Percentiles rank a stretch among this genome's conserved stretches.
phyloP scores from a whole-genome alignment of 352 stramenopile species.

The Phytophthora uliginosa region DNA sequence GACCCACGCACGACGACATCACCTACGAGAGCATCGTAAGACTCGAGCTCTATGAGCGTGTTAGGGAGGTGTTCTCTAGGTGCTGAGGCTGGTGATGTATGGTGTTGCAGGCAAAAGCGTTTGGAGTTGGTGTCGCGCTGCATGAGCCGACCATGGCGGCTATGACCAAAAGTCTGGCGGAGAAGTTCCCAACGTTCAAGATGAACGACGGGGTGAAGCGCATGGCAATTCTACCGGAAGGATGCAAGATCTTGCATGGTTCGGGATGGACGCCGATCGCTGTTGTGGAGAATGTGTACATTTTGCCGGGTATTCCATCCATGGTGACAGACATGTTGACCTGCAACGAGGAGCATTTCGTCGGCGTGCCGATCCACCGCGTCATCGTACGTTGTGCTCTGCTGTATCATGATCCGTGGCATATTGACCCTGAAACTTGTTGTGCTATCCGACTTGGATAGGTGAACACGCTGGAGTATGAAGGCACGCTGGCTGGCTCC shows the following conservation, averaged over 20 bases:
- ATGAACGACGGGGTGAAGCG: constrained; percentile 83
- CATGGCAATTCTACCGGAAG: constrained; percentile 56
- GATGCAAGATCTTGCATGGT: constrained; percentile 51
- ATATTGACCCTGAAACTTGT: constrained; percentile 13
- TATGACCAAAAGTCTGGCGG: constrained; percentile 53
- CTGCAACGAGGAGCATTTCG: constrained; percentile 79
- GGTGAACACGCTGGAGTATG: constrained; percentile 72
- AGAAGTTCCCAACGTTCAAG: constrained; percentile 57
- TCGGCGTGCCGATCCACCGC: constrained; percentile 78
- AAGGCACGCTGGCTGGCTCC: constrained; percentile 63
- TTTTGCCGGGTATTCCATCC: constrained; percentile 79
- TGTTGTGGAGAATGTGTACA: constrained; percentile 82
- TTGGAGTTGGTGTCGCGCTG: constrained; percentile 52
- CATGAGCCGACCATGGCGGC: constrained; percentile 70
- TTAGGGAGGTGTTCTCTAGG: not conserved
- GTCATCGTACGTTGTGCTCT: constrained; percentile 58
- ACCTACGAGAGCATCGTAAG: constrained; percentile 73
- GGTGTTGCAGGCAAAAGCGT: constrained; percentile 4
- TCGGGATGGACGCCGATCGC: constrained; percentile 62
- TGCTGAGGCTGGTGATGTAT: not conserved
- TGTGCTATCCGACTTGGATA: constrained; percentile 28
- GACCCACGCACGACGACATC: constrained; percentile 90
- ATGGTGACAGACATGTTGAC: constrained; percentile 85
- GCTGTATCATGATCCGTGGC: not conserved
- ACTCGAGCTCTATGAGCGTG: not conserved